Percentiles rank a stretch among this genome's conserved stretches.
These are phyloP conservation scores for Oryza glaberrima DNA, from an alignment of 176 grass and related monocot species.

Conservation along the genomic window DNA sequence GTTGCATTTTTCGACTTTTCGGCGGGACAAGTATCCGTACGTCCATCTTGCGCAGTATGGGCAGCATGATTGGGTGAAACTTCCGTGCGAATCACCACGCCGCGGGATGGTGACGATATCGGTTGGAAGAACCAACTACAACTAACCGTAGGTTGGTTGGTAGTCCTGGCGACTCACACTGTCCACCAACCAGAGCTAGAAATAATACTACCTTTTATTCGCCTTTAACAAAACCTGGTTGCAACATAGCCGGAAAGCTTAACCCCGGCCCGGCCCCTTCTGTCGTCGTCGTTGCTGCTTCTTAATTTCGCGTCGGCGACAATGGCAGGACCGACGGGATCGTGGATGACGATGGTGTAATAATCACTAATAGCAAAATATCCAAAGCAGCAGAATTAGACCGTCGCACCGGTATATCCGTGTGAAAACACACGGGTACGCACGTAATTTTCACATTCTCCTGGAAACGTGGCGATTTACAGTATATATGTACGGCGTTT, in stretches of 20 bases:
- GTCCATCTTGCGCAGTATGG: background rate
- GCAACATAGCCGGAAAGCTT: background rate
- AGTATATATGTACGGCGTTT: background rate
- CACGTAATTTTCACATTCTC: background rate
- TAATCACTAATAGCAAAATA: background rate
- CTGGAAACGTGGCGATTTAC: background rate
- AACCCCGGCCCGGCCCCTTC: background rate
- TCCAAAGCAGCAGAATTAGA: no score
- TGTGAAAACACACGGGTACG: background rate
- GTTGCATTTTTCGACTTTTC: background rate
- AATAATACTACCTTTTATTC: background rate
- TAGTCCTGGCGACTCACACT: no score
- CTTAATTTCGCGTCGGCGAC: background rate
- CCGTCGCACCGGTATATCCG: background rate
- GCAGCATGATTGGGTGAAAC: background rate
- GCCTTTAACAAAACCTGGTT: background rate
- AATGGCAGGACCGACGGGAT: background rate
- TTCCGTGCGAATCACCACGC: background rate
- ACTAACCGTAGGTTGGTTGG: background rate
- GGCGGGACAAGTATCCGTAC: background rate
- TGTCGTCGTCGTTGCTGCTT: no score
- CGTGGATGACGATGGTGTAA: background rate
- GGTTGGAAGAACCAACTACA: background rate
- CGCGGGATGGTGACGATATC: background rate
- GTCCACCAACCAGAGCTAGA: conserved; percentile 21